Evolutionary conservation across 139 green algal genomes (phyloP), one percentile per base, ranked within the genome.

Genomic region (Trebouxia sp.): DNA sequence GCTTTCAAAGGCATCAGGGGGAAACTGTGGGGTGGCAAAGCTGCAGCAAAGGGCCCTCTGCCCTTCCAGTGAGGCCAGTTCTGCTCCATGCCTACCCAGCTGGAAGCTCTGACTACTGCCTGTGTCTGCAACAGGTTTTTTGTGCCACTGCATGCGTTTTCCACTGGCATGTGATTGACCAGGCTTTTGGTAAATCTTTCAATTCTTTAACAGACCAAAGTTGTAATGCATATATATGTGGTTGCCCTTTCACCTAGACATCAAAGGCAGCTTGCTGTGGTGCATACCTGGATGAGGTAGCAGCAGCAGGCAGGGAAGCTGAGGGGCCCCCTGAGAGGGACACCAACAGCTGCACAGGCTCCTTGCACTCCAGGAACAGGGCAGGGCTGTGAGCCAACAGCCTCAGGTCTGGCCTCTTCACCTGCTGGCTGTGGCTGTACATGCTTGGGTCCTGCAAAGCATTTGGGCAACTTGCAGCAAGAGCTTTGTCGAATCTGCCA

Each of bases 301-400:
- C 41, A 37, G 43, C 24, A 28, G 69, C 3, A 39, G 69, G 9
- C 17, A n/a, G 6, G 7, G 39, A 28, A 28, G 38, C 28, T 7
- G 87, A 83, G 30, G 85, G 86, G 4, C 86, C 89, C 24, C 85
- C 82, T 30, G 74, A 76, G 30, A 93, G 78, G 15, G 80, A 83
- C 7, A 84, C 65, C 35, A 92, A 82, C 65, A 94, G 58, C 28
- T 69, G 51, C 39, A 86, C 76, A n/a, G 89, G 91, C 86, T 94
- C 91, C 28, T 83, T 79, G 6, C 78, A 86, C 62, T 93, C 85
- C 2, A 94, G 74, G 11, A 80, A 82, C 42, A 95, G 82, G 74
- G 94, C 75, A 48, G 87, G 72, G 58, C 78, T 83, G 45, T 81
- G 82, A 2, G 84, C 80, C 12, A 87, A 75, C n/a, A 79, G 78